Percentiles rank a stretch among this genome's conserved stretches.
Conservation (phyloP, 1,284 basidiomycete genomes). For the Laetiporus sulphureus region DNA sequence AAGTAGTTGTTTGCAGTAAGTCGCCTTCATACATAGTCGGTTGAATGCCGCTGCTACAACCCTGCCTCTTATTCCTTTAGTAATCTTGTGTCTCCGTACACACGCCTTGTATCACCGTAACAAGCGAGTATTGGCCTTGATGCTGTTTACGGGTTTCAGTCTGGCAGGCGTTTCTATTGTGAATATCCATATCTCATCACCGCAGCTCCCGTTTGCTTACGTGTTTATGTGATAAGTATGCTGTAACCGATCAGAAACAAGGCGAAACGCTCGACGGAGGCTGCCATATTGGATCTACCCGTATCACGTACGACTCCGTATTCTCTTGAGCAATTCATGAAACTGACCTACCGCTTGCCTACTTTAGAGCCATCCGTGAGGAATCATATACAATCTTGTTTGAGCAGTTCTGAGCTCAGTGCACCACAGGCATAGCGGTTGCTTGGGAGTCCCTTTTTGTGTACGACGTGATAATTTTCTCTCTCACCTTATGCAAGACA, state of each 20-base stretch:
- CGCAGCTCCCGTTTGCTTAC: not conserved
- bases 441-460: conserved; percentile 26
- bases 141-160: conserved; percentile 11
- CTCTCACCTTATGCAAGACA: conserved; percentile 24
- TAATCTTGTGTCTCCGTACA: conserved; percentile 20
- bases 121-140: conserved; percentile 14
- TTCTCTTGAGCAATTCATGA: not conserved
- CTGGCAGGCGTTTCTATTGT: conserved; percentile 19
- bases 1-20: conserved; percentile 25
- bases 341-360: not conserved
- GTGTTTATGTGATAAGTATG: conserved; percentile 10
- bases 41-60: not conserved
- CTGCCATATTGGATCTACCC: conserved; percentile 18
- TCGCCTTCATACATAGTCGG: not conserved
- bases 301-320: conserved; percentile 14
- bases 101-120: conserved; percentile 22
- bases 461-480: conserved; percentile 24
- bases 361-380: conserved; percentile 15
- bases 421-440: conserved; percentile 19
- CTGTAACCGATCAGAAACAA: conserved; percentile 17
- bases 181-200: conserved; percentile 4
- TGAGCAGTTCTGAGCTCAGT: conserved; percentile 5
- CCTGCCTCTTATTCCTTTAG: conserved; percentile 6
- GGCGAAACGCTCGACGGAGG: conserved; percentile 16
- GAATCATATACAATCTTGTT: too few relatives aligned